A percentile compares a stretch with the other conserved stretches of the same genome.
Conservation (phyloP, 2,329 filamentous ascomycete species). For the Colletotrichum ledebouriae region DNA sequence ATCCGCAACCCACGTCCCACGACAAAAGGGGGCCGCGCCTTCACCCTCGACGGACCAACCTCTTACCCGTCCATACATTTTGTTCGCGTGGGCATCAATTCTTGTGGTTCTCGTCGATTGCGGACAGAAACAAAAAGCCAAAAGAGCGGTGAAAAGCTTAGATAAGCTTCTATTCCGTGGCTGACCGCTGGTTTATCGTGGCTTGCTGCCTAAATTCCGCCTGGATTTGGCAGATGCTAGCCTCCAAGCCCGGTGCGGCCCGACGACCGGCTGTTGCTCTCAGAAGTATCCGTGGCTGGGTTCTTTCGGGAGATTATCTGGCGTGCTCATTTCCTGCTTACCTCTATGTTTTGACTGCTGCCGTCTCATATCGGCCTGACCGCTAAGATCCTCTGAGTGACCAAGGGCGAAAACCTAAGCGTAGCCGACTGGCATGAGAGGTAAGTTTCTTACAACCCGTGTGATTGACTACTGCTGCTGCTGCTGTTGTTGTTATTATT, state of each 20-base stretch:
- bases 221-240: conserved; percentile 23
- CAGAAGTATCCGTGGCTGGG: conserved; percentile 11
- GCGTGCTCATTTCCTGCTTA: background rate
- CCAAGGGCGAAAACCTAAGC: background rate
- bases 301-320: background rate
- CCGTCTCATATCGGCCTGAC: background rate
- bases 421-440: background rate
- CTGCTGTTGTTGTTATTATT: too few species aligned
- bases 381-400: background rate
- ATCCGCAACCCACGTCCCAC: background rate
- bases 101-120: background rate
- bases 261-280: conserved; percentile 16
- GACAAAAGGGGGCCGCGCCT: background rate
- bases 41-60: conserved; percentile 4
- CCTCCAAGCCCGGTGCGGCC: conserved; percentile 27
- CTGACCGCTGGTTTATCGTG: conserved; percentile 3
- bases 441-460: background rate
- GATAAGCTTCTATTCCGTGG: conserved; percentile 7
- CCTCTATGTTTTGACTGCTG: background rate
- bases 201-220: conserved; percentile 9
- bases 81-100: background rate
- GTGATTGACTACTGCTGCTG: background rate
- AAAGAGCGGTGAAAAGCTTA: conserved; percentile 30
- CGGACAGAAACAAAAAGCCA: background rate
- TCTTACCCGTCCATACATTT: background rate